Base-by-base conservation (phyloP, 164 flowering plant genomes). In the Pachysandra terminalis region DNA sequence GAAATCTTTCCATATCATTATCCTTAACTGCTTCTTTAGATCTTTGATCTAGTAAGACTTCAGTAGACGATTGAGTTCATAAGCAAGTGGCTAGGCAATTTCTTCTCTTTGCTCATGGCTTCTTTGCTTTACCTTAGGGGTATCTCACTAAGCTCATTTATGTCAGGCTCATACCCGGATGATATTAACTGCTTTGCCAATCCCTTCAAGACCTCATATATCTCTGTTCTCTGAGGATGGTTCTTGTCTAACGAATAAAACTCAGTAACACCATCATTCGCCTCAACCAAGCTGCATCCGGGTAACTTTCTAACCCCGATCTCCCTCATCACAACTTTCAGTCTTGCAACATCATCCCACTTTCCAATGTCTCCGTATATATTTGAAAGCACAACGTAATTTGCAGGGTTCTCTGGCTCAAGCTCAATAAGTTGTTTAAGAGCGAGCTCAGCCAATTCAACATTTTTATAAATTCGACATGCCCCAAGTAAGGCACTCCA, bases 401-500 rank as follows among this genome's bases (percentile, higher is more conserved):
- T 87, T 63, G 90, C 80, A 17, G 87, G 85, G 66, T 86, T 86
- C 13, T 72, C 59, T 0, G 94, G 94, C 56, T 90, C 97, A 49
- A 89, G 71, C 65, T 76, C 66, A 60, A 79, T 79, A 3, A 90
- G 84, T 17, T 66, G 64, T 71, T 81, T 64, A 14, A 88, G 77
- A 66, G 85, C 83, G 67, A 81, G 49, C 72, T 89, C 92, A 45
- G 89, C 92, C 66, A 87, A 57, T 40, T 80, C 66, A 24, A 83
- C 72, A 63, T 89, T 81, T 65, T 79, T 84, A 74, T 86, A 71
- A 64, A 77, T 62, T 80, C 83, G 73, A 63, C 88, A 84, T 10
- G 89, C 88, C 41, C 90, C 94, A 25, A 88, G 85, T 54, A 90
- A 68, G 25, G 88, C 56, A 15, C 88, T 80, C 97, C 97, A 90